Conservation (phyloP, 2,329 filamentous ascomycete species). For the Neofusicoccum laricinum region DNA sequence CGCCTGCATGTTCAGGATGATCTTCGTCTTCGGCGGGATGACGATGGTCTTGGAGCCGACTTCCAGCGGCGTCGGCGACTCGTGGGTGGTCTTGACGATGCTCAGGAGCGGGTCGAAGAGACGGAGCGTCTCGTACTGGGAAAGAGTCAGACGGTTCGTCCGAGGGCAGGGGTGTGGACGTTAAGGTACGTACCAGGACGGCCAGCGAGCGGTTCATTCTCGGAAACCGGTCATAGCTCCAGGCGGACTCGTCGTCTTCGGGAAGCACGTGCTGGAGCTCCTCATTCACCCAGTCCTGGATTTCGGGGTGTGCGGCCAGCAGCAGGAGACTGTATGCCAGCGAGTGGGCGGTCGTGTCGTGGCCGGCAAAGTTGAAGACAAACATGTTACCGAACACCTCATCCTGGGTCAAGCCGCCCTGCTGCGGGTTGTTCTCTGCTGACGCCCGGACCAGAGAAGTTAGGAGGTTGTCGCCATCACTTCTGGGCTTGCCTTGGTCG, state of each 20-base stretch:
- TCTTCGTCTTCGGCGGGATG: not conserved
- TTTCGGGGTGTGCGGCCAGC: slow-evolving; percentile 43
- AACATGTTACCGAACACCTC: slow-evolving; percentile 53
- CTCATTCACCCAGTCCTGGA: slow-evolving; percentile 47
- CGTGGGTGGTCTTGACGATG: no score
- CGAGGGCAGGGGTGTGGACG: no score
- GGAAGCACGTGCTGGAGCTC: slow-evolving; percentile 30
- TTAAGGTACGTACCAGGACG: slow-evolving; percentile 23
- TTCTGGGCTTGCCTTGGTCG: not conserved
- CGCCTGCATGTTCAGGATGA: not conserved
- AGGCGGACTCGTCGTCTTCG: slow-evolving; percentile 23
- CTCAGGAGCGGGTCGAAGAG: no score
- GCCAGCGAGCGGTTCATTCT: slow-evolving; percentile 42
- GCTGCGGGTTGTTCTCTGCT: not conserved
- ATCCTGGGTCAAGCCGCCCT: slow-evolving; percentile 16
- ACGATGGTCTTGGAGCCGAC: no score
- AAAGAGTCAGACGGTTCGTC: no score
- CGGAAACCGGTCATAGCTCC: slow-evolving; percentile 40
- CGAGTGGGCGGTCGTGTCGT: slow-evolving; percentile 50
- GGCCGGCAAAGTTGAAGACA: slow-evolving; percentile 50
- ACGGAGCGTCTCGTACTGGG: no score
- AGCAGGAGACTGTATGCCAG: slow-evolving; percentile 44
- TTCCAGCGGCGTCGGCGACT: no score
- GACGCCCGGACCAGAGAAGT: slow-evolving; percentile 9
- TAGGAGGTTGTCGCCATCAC: slow-evolving; percentile 11